These are phyloP conservation scores for Ceratobasidium sp. DNA, from an alignment of 1,284 basidiomycete species.

Conservation along the genomic window DNA sequence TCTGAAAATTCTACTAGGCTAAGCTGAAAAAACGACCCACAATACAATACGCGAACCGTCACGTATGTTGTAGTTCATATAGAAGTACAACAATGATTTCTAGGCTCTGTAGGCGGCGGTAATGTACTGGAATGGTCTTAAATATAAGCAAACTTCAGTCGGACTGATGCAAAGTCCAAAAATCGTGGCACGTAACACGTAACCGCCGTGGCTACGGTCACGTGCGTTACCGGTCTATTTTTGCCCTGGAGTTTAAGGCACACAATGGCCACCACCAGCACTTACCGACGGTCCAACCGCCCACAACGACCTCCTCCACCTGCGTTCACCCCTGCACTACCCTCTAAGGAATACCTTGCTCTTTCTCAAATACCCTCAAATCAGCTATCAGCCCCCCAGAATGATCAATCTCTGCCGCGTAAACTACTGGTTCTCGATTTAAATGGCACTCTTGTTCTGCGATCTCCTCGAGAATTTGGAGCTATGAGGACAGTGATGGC, in stretches of 20 bases:
- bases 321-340: conserved; percentile 49
- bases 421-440: conserved; percentile 87
- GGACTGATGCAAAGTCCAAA: background rate
- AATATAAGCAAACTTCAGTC: background rate
- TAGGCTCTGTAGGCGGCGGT: too few species aligned
- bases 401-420: conserved; percentile 60
- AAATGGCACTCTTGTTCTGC: conserved; percentile 84
- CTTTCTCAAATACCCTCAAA: conserved; percentile 59
- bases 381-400: conserved; percentile 50
- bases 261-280: conserved; percentile 33
- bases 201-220: conserved; percentile 11
- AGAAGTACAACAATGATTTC: too few species aligned
- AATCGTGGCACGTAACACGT: background rate
- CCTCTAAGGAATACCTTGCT: conserved; percentile 61
- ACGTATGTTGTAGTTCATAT: too few species aligned
- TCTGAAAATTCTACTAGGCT: too few species aligned
- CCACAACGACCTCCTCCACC: background rate
- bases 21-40: too few species aligned
- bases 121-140: background rate
- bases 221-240: background rate
- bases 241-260: background rate
- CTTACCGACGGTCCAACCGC: background rate
- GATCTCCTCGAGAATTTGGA: conserved; percentile 63
- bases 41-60: too few species aligned
- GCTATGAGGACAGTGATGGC: conserved; percentile 57